These are phyloP conservation scores for Lentinula sp. DNA, from an alignment of 768 basidiomycete species.

Conservation along the genomic window DNA sequence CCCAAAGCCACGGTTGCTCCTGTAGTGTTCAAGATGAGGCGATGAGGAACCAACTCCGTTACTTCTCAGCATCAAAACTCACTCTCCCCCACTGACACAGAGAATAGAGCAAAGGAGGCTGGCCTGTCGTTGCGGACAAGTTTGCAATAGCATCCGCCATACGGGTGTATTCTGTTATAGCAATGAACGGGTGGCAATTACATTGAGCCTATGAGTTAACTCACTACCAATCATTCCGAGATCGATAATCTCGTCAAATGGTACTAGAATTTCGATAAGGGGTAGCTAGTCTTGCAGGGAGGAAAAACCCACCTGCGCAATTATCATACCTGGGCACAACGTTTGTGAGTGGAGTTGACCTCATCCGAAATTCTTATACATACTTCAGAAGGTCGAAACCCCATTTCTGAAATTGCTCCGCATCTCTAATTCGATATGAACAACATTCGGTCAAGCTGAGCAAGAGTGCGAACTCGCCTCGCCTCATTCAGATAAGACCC, in stretches of 20 bases:
- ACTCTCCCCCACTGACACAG: conserved; percentile 69
- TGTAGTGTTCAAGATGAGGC: conserved; percentile 15
- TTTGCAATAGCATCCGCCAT: conserved; percentile 56
- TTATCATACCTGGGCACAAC: conserved; percentile 46
- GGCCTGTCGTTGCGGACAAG: conserved; percentile 40
- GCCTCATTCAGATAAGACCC: conserved; percentile 62
- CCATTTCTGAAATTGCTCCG: conserved; percentile 55
- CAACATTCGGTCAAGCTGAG: not conserved
- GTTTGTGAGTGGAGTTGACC: not conserved
- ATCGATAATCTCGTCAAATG: conserved; percentile 49
- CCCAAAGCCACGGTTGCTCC: conserved; percentile 65
- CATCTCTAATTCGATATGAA: conserved; percentile 32
- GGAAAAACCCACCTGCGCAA: conserved; percentile 41
- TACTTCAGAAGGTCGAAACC: conserved; percentile 64
- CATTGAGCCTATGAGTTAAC: conserved; percentile 12
- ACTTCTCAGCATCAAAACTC: conserved; percentile 14
- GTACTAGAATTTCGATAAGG: conserved; percentile 25
- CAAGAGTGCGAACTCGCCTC: conserved; percentile 25
- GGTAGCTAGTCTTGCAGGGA: not conserved
- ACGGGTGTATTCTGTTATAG: conserved; percentile 42
- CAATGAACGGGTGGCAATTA: not conserved
- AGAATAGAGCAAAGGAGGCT: conserved; percentile 51
- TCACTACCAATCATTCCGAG: conserved; percentile 52
- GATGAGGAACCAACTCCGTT: not conserved
- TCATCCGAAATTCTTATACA: conserved; percentile 26